These are phyloP conservation scores for Clavulina sp. DNA, from an alignment of 768 basidiomycete species.

Conservation along the genomic window DNA sequence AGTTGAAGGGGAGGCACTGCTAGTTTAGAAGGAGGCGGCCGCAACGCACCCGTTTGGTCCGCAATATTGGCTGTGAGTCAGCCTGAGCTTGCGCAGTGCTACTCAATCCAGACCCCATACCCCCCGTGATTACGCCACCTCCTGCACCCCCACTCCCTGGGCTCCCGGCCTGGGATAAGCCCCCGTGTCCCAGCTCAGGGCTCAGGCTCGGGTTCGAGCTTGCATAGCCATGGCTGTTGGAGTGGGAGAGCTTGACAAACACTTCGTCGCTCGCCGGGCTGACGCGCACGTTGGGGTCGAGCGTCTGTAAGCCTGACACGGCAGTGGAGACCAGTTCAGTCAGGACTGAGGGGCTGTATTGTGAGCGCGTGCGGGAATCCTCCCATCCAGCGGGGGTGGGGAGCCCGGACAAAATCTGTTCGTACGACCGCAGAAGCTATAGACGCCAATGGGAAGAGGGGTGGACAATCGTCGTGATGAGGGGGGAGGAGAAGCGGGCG, in stretches of 20 bases:
- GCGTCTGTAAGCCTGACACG: neutral
- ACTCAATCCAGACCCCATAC: too few relatives aligned
- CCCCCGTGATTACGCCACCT: too few relatives aligned
- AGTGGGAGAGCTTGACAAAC: neutral
- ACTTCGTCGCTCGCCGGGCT: neutral
- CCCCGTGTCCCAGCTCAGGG: too few relatives aligned
- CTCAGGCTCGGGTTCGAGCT: too few relatives aligned
- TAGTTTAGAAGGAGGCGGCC: neutral
- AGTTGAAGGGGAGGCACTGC: neutral
- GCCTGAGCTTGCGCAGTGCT: neutral
- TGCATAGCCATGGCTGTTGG: neutral
- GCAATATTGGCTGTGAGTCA: neutral
- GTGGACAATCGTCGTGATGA: too few relatives aligned
- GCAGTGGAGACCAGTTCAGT: neutral
- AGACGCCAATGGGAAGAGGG: too few relatives aligned
- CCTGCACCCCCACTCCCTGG: too few relatives aligned
- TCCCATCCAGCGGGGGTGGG: neutral
- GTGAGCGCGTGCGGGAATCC: neutral
- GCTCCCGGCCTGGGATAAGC: too few relatives aligned
- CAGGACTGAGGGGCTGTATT: neutral
- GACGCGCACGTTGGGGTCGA: neutral
- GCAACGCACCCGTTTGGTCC: neutral
- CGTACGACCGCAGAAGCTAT: neutral
- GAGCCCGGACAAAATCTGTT: neutral
- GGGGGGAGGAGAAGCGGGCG: too few relatives aligned